Evolutionary conservation across 352 stramenopile species (phyloP), one percentile per base, ranked within the genome.

Genomic region (Bremia lactucae): DNA sequence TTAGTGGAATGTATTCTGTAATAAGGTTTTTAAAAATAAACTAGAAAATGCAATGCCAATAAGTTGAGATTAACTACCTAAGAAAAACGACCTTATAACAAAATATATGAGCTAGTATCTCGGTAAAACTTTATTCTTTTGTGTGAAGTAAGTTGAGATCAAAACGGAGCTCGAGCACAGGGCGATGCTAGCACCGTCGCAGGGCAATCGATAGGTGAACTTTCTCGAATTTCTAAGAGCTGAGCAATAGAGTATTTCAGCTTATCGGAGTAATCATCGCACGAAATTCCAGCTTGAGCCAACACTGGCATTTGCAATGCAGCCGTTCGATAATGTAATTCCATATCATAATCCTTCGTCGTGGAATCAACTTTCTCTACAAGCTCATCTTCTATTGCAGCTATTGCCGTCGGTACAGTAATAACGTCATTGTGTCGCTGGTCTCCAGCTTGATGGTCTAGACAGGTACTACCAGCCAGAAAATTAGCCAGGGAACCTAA

Each of bases 401-500:
- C 6, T 4, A 16, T 13, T 26, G 22, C 6, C 22, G 38, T n/a
- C 8, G n/a, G 3, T 22, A 6, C 8, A 23, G 41, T 31, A 5
- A 8, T 22, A 18, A n/a, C 8, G 18, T 6, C 11, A n/a, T 43
- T 18, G 10, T 16, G 25, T 10, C 33, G 10, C 33, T 46, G 31
- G 22, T 40, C 24, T 50, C 28, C 23, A 40, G 11, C 13, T 22
- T 41, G 15, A 6, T 40, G 16, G 5, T 49, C 44, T 5, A 37
- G 6, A 24, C 29, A 10, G 1, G 31, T 10, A 10, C 38, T 55
- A 42, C 58, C 45, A 11, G 49, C 42, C 14, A 68, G 35, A 22
- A 52, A 50, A 24, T 64, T 53, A 34, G 49, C 58, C 4, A 68
- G 28, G 6, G 58, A 68, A 22, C 58, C 58, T 18, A 68, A 26